Conservation (phyloP, 2,329 filamentous ascomycete species). For the Tolypocladium album region DNA sequence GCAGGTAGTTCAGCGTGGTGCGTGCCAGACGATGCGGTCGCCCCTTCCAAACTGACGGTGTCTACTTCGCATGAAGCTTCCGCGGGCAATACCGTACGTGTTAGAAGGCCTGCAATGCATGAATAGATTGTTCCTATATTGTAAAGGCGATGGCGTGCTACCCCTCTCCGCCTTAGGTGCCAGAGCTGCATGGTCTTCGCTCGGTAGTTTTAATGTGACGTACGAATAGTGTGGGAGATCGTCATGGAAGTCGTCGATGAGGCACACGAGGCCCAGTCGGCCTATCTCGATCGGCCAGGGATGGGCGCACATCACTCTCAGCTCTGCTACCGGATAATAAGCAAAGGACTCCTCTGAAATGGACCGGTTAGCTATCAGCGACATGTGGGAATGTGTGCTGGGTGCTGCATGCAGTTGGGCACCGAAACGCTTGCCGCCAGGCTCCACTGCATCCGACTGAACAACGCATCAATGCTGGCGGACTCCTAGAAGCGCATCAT, state of each 20-base stretch:
- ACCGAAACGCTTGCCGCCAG: conserved; percentile 34
- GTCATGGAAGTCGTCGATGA: neutral
- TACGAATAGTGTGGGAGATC: neutral
- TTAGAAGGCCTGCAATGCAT: neutral
- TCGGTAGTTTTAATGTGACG: neutral
- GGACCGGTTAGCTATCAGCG: neutral
- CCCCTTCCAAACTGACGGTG: neutral
- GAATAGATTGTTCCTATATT: neutral
- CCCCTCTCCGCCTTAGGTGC: neutral
- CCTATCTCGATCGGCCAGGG: neutral
- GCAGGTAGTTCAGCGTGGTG: neutral
- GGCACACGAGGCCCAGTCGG: neutral
- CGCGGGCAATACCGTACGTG: neutral
- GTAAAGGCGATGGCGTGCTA: neutral
- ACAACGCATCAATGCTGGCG: conserved; percentile 24
- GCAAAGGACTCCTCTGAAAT: neutral
- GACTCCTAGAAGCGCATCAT: conserved; percentile 16
- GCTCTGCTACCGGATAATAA: neutral
- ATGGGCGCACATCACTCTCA: neutral
- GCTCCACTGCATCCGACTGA: conserved; percentile 27
- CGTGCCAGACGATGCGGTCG: neutral
- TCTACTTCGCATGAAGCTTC: neutral
- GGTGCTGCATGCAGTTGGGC: conserved; percentile 32
- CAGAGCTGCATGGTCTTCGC: neutral
- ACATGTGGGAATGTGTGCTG: neutral